A percentile compares a stretch with the other conserved stretches of the same genome.
phyloP scores from a whole-genome alignment of 352 stramenopile genomes.

The Globisporangium rhizosaccharum region DNA sequence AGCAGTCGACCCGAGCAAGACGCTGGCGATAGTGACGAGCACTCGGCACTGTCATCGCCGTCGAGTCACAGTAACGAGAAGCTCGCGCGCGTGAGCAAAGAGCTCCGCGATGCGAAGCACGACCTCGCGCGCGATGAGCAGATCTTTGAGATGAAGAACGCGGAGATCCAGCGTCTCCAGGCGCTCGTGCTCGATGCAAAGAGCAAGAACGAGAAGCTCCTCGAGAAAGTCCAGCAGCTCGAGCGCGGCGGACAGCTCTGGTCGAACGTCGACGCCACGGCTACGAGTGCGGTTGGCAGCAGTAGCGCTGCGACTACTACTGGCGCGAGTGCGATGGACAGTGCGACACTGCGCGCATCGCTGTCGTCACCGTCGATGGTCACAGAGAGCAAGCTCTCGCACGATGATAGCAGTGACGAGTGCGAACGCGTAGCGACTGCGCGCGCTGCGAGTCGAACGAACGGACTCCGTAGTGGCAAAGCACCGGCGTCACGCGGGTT shows the following conservation, averaged over 20 bases:
- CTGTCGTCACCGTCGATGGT: background rate
- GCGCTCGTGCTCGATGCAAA: slow-evolving; percentile 54
- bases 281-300: background rate
- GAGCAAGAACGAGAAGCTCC: slow-evolving; percentile 66
- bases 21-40: background rate
- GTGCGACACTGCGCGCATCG: background rate
- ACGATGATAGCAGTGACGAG: slow-evolving; percentile 14
- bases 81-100: slow-evolving; percentile 31
- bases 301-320: background rate
- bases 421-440: slow-evolving; percentile 3
- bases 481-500: slow-evolving; percentile 44
- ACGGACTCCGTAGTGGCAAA: slow-evolving; percentile 17
- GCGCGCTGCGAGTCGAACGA: background rate
- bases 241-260: slow-evolving; percentile 63
- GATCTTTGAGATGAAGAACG: slow-evolving; percentile 85
- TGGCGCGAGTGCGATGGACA: background rate
- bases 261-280: slow-evolving; percentile 30
- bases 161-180: slow-evolving; percentile 64
- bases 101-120: slow-evolving; percentile 58
- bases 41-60: background rate
- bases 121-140: slow-evolving; percentile 72
- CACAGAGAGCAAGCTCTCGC: slow-evolving; percentile 5
- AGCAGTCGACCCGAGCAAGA: background rate
- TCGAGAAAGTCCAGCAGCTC: slow-evolving; percentile 61
- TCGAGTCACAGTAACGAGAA: slow-evolving; percentile 10